Base-by-base conservation (phyloP, 345 rosid species). In the Corchorus olitorius region DNA sequence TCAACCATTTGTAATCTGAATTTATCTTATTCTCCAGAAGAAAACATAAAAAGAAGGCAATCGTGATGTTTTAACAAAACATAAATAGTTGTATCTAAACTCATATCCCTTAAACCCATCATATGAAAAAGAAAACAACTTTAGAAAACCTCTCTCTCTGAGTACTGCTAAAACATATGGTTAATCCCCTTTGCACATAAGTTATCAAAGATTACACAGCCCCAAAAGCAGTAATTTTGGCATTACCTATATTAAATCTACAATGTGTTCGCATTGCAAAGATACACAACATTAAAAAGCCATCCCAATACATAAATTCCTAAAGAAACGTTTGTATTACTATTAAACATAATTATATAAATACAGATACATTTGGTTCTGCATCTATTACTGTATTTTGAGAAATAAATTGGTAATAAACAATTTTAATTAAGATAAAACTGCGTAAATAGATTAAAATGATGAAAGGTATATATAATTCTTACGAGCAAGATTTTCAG, bases 401-500 rank as follows among this genome's bases (percentile, higher is more conserved):
- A 55, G 43, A 27, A 8, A 61, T 35, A 73, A 58, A 45, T 61
- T 59, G 19, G 45, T 39, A 56, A 27, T 27, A 27, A 27, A 4
- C 27, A 27, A 22, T 11, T 46, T 45, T 66, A 45, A 69, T 33
- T 16, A 13, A 50, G 27, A 50, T 64, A 50, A 4, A 69, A 15
- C 6, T 69, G 45, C 14, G 8, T 16, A 52, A 52, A 16, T 50
- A 34, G 4, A 19, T 39, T 13, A 5, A 8, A 34, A 14, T 5
- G 17, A 50, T 6, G 55, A 8, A 50, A 50, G 15, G 75, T 17
- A 54, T 74, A 6, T 19, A 17, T 43, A 49, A 2, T 14, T 87
- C 97, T 86, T 81, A 93, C 99, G 99, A 81, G 97, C 45, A 58
- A 96, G 94, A 59, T 89, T 96, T 88, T 96, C 99, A 8, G 94